Evolutionary conservation across 2,329 filamentous ascomycete genomes (phyloP), one percentile per base, ranked within the genome.

Genomic region (Fusarium sp.): DNA sequence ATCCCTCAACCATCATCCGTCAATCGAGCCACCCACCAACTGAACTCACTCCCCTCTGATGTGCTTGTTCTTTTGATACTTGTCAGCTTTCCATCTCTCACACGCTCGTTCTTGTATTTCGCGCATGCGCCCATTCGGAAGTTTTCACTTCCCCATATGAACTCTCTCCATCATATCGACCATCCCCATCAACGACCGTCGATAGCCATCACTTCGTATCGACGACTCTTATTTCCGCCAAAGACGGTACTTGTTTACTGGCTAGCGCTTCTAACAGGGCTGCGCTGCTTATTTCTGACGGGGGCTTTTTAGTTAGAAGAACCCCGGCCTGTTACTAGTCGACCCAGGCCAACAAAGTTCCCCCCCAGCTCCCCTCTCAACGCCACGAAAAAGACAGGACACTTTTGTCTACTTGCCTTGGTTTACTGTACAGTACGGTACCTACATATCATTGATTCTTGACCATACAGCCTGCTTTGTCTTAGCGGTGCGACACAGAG

Each of bases 1-100:
- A 68, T 70, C 54, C 54, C 72, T 75, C 72, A 74, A 74, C 72
- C 70, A 70, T 72, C 65, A 71, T 72, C 72, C 59, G 71, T 71
- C 68, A 65, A 68, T 64, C 71, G 61, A 64, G 61, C 61, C 61
- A 64, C 60, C 40, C 50, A 57, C 30, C 58, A 28, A 57, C 60
- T 73, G 23, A 55, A 50, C 49, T 72, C 59, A 60, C 59, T 63
- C 59, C 53, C 62, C 40, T 41, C 66, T 50, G 58, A 55, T 47
- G 40, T 51, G 25, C 51, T 64, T 46, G 10, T 25, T 43, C n/a
- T 21, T 66, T 47, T 51, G 54, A 66, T 64, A 45, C 9, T 45
- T 37, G 42, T 57, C 42, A 41, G 30, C 20, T 56, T 34, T 37
- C 18, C 28, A 42, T 58, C 37, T 30, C 34, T 50, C 27, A 32